Base-by-base conservation (phyloP, 176 grass and related monocot species). In the Hyparrhenia diplandra region DNA sequence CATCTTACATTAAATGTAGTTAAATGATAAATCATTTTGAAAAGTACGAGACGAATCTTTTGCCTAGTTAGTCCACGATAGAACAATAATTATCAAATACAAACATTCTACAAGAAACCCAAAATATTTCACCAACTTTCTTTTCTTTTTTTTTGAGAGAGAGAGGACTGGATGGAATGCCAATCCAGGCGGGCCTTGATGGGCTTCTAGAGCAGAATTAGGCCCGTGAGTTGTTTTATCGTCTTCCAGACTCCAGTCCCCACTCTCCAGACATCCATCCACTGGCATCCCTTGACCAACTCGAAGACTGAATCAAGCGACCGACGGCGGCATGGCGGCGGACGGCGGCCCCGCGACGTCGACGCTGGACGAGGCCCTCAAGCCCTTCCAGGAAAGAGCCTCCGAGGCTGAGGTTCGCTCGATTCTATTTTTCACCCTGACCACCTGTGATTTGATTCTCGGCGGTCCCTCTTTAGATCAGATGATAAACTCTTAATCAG, bases 341-440 rank as follows among this genome's bases (percentile, higher is more conserved):
- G 84, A 25, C 74, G 83, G 18, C 37, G 71, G 73, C 70, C 64
- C 37, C 4, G 57, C 23, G 58, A 79, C 75, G 65, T 29, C 49
- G 42, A 67, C 74, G 24, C 71, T 70, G 80, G 87, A 85, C 21
- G 78, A 73, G 24, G 70, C 80, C 30, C 94, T 97, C 10, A 89
- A 78, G 62, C 89, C 92, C 74, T 94, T 94, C 83, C 79, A 87
- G 46, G 52, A 88, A 21, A 92, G 94, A 60, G 91, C 94, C 39
- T 81, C 83, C 34, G 87, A 94, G 31, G 94, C 94, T 21, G 94
- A 97, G 94, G 94, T 94, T 60, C 6, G 64, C 14, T 5, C 52
- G 10, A 21, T 69, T 34, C 41, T 0, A 36, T n/a, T 29, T n/a
- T 3, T 63, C 42, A 11, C 66, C 42, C 61, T 21, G 45, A 43